Evolutionary conservation across 805 yeast species (phyloP).

Genomic region (Starmerella scarabaei): DNA sequence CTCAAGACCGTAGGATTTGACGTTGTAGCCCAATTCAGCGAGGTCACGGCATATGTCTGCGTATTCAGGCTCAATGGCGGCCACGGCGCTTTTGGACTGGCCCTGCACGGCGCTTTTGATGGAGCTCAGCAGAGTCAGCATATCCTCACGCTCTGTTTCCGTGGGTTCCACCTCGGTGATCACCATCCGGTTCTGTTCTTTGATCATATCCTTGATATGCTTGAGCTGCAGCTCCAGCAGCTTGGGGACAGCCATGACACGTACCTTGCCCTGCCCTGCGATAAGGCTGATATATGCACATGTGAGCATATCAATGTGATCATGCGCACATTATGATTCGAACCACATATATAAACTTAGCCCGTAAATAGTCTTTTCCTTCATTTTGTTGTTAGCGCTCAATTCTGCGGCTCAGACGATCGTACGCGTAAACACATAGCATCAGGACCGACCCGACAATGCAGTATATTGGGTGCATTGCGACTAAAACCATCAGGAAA

Average conservation of each 20-base stretch:
- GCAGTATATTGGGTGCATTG: slow-evolving; percentile 13
- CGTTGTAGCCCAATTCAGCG: slow-evolving; percentile 10
- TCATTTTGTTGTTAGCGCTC: too few relatives aligned
- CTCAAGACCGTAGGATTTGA: slow-evolving; percentile 1
- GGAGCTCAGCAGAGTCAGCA: slow-evolving; percentile 9
- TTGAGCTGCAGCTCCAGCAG: slow-evolving; percentile 19
- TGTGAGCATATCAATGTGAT: too few relatives aligned
- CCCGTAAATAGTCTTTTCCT: background rate
- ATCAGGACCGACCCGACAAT: slow-evolving; percentile 1
- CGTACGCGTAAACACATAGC: slow-evolving; percentile 4
- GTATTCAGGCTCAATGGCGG: background rate
- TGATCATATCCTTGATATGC: slow-evolving; percentile 18
- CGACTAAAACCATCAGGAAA: slow-evolving; percentile 10
- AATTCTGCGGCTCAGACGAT: too few relatives aligned
- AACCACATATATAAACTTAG: too few relatives aligned
- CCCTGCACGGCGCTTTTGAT: slow-evolving; percentile 1
- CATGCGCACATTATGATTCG: too few relatives aligned
- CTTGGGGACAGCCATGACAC: slow-evolving; percentile 2
- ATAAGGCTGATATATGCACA: too few relatives aligned
- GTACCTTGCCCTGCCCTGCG: too few relatives aligned
- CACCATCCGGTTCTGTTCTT: slow-evolving; percentile 20
- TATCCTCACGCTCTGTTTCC: slow-evolving; percentile 17
- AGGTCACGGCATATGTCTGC: background rate
- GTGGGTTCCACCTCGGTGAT: slow-evolving; percentile 22
- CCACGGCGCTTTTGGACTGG: background rate